Percentiles rank a stretch among this genome's conserved stretches.
Evolutionary conservation across 2,329 filamentous ascomycete genomes (phyloP).

Genomic region (Penicillium sp.): DNA sequence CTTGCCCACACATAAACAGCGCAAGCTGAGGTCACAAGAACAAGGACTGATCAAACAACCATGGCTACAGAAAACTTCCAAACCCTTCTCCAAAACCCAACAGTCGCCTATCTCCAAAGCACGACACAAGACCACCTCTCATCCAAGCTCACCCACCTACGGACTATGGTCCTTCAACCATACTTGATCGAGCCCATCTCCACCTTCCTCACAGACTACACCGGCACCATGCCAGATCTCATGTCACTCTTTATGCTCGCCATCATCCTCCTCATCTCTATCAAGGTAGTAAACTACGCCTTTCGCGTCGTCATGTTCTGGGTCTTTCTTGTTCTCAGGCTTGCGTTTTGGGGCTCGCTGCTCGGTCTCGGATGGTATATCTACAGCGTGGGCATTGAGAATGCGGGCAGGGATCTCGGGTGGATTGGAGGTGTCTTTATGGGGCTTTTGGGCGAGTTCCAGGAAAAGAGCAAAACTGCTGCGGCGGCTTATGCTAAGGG

Average conservation of each 20-base stretch:
- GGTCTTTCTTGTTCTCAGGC: slow-evolving; percentile 61
- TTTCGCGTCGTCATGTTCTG: slow-evolving; percentile 72
- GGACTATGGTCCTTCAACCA: slow-evolving; percentile 45
- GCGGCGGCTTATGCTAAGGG: slow-evolving; percentile 47
- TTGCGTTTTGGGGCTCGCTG: slow-evolving; percentile 63
- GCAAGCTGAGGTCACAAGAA: background rate
- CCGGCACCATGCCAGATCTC: slow-evolving; percentile 34
- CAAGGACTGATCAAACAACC: slow-evolving; percentile 5
- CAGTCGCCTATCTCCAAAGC: slow-evolving; percentile 18
- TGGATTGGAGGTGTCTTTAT: slow-evolving; percentile 63
- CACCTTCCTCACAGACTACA: slow-evolving; percentile 31
- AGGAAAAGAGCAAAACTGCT: slow-evolving; percentile 27
- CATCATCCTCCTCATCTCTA: slow-evolving; percentile 59
- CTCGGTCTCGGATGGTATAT: slow-evolving; percentile 54
- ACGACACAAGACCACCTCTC: slow-evolving; percentile 19
- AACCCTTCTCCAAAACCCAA: slow-evolving; percentile 17
- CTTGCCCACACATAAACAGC: background rate
- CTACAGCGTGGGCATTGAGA: slow-evolving; percentile 42
- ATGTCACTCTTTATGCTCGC: slow-evolving; percentile 49
- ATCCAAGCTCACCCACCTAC: slow-evolving; percentile 26
- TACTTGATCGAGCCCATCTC: slow-evolving; percentile 47
- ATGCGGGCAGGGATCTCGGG: slow-evolving; percentile 33
- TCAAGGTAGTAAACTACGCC: slow-evolving; percentile 65
- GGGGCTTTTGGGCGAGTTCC: slow-evolving; percentile 59
- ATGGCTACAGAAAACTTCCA: slow-evolving; percentile 21